Base-by-base conservation (phyloP, 129 eudicot genomes). In the Flaveria brownii region DNA sequence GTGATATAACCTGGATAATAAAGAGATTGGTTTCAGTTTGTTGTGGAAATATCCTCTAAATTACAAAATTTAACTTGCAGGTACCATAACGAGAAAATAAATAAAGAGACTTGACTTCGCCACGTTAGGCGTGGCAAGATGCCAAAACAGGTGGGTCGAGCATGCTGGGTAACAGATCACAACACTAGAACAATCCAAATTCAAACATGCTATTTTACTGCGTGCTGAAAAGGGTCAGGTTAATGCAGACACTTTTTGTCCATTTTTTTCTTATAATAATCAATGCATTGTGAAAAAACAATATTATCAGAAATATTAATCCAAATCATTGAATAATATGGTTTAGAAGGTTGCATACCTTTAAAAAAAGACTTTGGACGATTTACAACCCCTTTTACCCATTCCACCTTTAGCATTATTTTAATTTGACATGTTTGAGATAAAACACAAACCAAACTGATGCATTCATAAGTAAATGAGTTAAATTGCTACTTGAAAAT, bases 1-100 rank as follows among this genome's bases (percentile, higher is more conserved):
- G 67, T 84, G 98, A 83, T 93, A 93, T 69, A 88, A 91, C 87
- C 98, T 93, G 88, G 54, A 81, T 36, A 43, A 50, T 76, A 75
- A 8, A 51, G 74, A 52, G 46, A 46, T 63, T 3, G 23, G 78
- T 77, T 25, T 56, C 42, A 33, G 57, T 47, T 60, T 41, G 7
- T 52, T 50, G 15, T 66, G 16, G n/a, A 70, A 62, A 12, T 77
- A 36, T 49, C 15, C 20, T 36, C 42, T 72, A 28, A 16, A 60
- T 36, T 16, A 72, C 17, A n/a, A 4, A 50, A 9, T 15, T 63
- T 43, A 70, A 70, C 68, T 36, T 20, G 82, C 59, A 33, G 55
- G 65, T 47, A 62, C 42, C 67, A 39, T 12, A 66, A 72, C 17
- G 41, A 59, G 55, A 51, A 41, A 50, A 62, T 15, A 52, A 22